Evolutionary conservation across 2,329 filamentous ascomycete genomes (phyloP).

Genomic region (Cercospora beticola): DNA sequence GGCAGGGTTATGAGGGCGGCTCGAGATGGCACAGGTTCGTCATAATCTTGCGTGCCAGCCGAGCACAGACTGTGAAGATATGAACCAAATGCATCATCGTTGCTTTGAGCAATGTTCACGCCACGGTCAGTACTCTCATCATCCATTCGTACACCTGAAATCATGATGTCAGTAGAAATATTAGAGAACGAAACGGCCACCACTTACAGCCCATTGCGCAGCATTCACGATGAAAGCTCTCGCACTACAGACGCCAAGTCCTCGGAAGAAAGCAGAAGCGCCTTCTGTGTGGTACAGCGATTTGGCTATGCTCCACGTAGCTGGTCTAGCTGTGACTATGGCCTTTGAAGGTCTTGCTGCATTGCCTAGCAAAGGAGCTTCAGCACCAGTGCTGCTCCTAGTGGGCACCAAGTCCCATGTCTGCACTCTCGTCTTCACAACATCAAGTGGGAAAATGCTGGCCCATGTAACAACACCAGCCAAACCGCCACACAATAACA

Average conservation of each 20-base stretch:
- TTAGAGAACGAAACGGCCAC: background rate
- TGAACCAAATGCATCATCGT: background rate
- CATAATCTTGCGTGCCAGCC: background rate
- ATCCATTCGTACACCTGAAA: slow-evolving; percentile 72
- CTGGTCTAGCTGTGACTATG: slow-evolving; percentile 36
- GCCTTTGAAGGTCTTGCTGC: slow-evolving; percentile 13
- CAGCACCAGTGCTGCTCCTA: background rate
- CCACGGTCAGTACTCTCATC: slow-evolving; percentile 53
- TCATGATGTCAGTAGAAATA: background rate
- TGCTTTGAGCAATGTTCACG: background rate
- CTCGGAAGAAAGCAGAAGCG: slow-evolving; percentile 75
- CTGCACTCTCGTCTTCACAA: slow-evolving; percentile 91
- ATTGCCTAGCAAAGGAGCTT: slow-evolving; percentile 7
- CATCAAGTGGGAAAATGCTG: slow-evolving; percentile 86
- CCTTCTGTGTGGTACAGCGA: slow-evolving; percentile 71
- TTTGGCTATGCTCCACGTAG: slow-evolving; percentile 64
- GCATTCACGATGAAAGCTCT: slow-evolving; percentile 92
- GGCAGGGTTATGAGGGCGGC: background rate
- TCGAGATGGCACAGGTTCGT: background rate
- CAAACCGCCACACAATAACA: slow-evolving; percentile 77
- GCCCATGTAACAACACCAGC: slow-evolving; percentile 88
- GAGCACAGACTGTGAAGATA: background rate
- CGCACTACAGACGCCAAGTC: slow-evolving; percentile 76
- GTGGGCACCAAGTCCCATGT: slow-evolving; percentile 55
- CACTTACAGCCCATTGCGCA: slow-evolving; percentile 73